Evolutionary conservation across 768 basidiomycete genomes (phyloP), one percentile per base, ranked within the genome.

Genomic region (Cantharellus anzutake): DNA sequence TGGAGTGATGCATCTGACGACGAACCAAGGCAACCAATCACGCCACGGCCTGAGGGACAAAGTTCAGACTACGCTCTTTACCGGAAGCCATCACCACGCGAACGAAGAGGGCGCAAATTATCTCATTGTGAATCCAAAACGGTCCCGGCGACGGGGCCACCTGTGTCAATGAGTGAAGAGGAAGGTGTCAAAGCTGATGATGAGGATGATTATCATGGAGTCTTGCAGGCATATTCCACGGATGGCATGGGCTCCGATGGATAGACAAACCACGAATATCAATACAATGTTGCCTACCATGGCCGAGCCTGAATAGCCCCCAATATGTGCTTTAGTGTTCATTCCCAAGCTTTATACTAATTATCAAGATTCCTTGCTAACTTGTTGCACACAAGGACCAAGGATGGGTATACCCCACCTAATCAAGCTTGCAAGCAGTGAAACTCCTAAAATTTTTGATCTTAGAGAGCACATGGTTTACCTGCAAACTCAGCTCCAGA

Each of bases 181-280:
- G 62, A 63, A 34, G 62, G 62, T 20, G 61, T 51, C 34, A 63
- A 60, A 52, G 62, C 55, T 4, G 62, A 63, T 58, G 62, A 63
- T 52, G 62, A 63, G 42, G 62, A 56, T 2, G 62, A 60, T 14
- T 63, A 63, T 51, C 60, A 52, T 38, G 62, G 61, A 20, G 41
- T 63, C 3, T 35, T 63, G 3, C 57, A 51, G 34, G 62, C 62
- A 38, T 63, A 63, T 42, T 62, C 61, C 38, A 59, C 61, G 41
- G 61, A 62, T 37, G 61, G 59, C 42, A 41, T 37, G 4, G 60
- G 29, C 29, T 48, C 44, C 11, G 29, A 48, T 48, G 11, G 44
- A 48, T 48, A 29, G 29, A 0, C 11, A 48, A 11, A 29, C 44
- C 44, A 29, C 44, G 20, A 29, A 29, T 29, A 29, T 29, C 20